Conservation (phyloP, 2,329 filamentous ascomycete species). For the Trichoderma polysporum region DNA sequence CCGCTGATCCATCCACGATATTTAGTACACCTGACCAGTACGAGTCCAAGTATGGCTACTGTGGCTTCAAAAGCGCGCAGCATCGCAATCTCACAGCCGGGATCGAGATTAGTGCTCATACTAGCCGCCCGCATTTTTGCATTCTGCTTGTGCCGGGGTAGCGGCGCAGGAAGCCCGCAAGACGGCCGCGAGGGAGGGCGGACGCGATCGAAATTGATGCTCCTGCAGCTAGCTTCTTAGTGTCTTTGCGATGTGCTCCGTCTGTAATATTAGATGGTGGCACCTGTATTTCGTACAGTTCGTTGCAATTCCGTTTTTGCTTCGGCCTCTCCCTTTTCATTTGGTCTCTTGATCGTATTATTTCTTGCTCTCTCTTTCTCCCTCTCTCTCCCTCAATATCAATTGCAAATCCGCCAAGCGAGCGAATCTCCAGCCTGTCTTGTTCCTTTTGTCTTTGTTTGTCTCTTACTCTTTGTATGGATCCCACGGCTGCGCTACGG, state of each 20-base stretch:
- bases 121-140: constrained; percentile 13
- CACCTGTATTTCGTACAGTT: not conserved
- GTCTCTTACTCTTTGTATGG: not conserved
- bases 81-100: constrained; percentile 17
- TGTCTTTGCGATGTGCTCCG: not conserved
- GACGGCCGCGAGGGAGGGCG: not conserved
- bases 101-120: constrained; percentile 14
- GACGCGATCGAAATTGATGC: not conserved
- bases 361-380: no score
- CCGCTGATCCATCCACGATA: no score
- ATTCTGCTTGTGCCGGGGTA: not conserved
- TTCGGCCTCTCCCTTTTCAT: no score
- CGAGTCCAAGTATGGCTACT: not conserved
- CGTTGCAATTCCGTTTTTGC: not conserved
- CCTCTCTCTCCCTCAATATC: not conserved
- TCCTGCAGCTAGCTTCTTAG: not conserved
- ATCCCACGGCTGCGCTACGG: constrained; percentile 4
- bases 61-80: constrained; percentile 8
- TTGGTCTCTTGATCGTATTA: no score
- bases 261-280: not conserved
- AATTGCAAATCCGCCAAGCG: not conserved
- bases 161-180: not conserved
- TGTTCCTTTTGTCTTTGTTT: not conserved
- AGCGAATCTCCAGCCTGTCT: not conserved
- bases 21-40: no score